Conservation (phyloP, 805 yeast species). For the Myxozyma melibiosi region DNA sequence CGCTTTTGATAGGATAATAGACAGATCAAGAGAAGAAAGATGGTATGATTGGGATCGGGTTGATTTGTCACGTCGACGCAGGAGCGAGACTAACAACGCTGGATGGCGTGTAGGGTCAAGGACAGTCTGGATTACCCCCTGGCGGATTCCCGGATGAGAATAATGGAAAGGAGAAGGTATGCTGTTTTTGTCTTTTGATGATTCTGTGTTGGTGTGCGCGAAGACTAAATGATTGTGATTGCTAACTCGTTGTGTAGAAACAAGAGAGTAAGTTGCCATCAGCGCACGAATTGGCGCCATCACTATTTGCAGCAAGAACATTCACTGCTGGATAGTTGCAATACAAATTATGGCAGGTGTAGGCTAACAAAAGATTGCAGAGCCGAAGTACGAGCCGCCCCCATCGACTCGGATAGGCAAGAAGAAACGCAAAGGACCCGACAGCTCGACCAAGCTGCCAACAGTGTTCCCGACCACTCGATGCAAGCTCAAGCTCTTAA, state of each 20-base stretch:
- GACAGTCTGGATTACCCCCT: conserved; percentile 40
- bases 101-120: conserved; percentile 40
- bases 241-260: conserved; percentile 29
- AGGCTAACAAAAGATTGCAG: conserved; percentile 47
- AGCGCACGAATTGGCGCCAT: not conserved
- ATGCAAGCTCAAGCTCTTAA: conserved; percentile 85
- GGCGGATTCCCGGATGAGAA: conserved; percentile 39
- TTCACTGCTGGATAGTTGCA: too few species aligned
- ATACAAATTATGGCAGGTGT: not conserved
- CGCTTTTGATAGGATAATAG: too few species aligned
- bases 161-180: conserved; percentile 38
- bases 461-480: conserved; percentile 88
- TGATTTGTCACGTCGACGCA: not conserved
- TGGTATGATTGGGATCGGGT: not conserved
- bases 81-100: not conserved
- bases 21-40: too few species aligned
- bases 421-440: conserved; percentile 82
- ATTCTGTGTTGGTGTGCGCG: not conserved
- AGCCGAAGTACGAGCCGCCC: conserved; percentile 98
- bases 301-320: not conserved
- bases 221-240: not conserved
- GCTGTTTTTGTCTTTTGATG: conserved; percentile 7
- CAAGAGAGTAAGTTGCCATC: conserved; percentile 38
- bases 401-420: conserved; percentile 92
- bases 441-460: conserved; percentile 85